Base-by-base conservation (phyloP, 1,139 yeast genomes). In the Geotrichum aggregatum region DNA sequence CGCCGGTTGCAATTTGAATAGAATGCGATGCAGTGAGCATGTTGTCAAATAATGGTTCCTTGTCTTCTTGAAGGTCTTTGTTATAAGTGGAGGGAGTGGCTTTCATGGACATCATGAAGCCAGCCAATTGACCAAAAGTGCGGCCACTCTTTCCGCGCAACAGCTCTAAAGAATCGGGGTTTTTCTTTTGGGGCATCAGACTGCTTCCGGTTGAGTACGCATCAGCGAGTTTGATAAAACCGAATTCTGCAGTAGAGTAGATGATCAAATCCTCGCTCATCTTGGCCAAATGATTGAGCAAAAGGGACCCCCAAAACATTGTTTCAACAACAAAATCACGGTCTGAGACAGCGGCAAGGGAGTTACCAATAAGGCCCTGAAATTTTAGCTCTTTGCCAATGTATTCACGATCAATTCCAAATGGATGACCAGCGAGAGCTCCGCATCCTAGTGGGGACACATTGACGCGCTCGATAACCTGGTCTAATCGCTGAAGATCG, bases 181-280 rank as follows among this genome's bases (percentile, higher is more conserved):
- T 92, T 73, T 92, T 94, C 82, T 92, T 92, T 71, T 94, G 98
- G 24, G 99, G 99, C 99, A 92, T 92, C 67, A 92, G 78, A 41
- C 97, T 88, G 5, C 97, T 88, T 8, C 99, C 99, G 10, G 99
- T 92, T 1, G 98, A 92, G 73, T 92, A 92, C 30, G 98, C 98
- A 69, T 92, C 99, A 11, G 97, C 94, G 54, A 91, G 78, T 69
- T 87, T 82, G 60, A 92, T 76, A 68, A 94, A 92, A 1, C 96
- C 96, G 74, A 92, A 92, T 72, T 92, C 99, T 28, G 96, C 98
- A 42, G 97, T 87, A 3, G 98, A 92, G 72, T 92, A 92, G 63
- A 92, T 86, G 63, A 92, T 91, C 66, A 92, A 77, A 72, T 92
- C 99, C 71, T 92, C 99, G 42, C 95, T 82, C 67, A 92, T 84